Conservation (phyloP, 192 early-diverging fungal genomes). For the Dissophora ornata region DNA sequence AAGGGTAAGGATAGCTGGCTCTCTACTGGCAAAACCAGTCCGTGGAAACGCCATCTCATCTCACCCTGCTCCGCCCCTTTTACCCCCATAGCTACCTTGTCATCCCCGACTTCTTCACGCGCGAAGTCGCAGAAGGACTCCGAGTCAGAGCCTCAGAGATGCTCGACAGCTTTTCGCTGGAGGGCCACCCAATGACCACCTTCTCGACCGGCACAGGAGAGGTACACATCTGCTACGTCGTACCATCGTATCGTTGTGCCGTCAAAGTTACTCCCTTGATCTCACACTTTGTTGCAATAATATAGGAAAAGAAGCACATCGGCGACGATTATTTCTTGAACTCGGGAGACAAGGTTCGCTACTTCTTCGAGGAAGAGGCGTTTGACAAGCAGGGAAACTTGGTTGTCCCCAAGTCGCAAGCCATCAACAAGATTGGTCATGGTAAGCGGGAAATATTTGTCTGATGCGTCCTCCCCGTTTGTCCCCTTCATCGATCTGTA, state of each 20-base stretch:
- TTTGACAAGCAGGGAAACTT: conserved; percentile 75
- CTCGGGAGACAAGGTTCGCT: conserved; percentile 85
- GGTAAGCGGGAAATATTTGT: too few species aligned
- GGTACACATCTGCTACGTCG: too few species aligned
- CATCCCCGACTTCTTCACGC: conserved; percentile 73
- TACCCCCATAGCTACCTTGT: conserved; percentile 63
- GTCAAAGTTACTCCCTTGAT: not conserved
- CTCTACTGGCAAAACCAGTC: too few species aligned
- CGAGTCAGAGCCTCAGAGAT: conserved; percentile 62
- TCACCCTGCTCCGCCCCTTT: not conserved
- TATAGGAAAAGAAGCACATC: conserved; percentile 67
- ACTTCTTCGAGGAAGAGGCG: conserved; percentile 91
- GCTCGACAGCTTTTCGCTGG: conserved; percentile 71
- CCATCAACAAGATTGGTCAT: conserved; percentile 95
- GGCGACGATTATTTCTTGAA: conserved; percentile 91
- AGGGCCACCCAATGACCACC: conserved; percentile 78
- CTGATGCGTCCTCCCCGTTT: too few species aligned
- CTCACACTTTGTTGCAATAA: not conserved
- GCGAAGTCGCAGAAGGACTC: conserved; percentile 57
- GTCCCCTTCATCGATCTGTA: too few species aligned
- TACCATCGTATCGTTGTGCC: too few species aligned
- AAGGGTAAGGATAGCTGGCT: conserved; percentile 25
- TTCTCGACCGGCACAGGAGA: conserved; percentile 77
- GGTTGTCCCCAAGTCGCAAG: conserved; percentile 65
- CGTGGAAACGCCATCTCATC: not conserved